Conservation (phyloP, 2,329 filamentous ascomycete genomes). For the Anisogramma anomala region DNA sequence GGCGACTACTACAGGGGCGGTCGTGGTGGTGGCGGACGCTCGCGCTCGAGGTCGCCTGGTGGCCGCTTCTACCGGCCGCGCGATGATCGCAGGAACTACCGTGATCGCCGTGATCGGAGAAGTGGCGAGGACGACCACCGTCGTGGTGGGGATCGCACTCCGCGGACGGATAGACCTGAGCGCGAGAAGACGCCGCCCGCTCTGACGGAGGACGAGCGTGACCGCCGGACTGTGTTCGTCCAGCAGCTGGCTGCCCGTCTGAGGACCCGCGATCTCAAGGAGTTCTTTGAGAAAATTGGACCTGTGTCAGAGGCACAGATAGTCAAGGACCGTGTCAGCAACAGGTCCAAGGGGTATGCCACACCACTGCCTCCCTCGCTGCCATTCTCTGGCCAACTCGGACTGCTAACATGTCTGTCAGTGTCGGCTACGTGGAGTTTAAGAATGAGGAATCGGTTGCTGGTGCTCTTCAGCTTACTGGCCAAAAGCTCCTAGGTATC, state of each 20-base stretch:
- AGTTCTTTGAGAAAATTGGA: conserved; percentile 91
- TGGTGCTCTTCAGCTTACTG: conserved; percentile 92
- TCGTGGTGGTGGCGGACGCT: conserved; percentile 44
- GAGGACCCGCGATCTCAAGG: conserved; percentile 81
- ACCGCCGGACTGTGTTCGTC: conserved; percentile 93
- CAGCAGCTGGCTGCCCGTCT: conserved; percentile 94
- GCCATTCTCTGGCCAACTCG: background rate
- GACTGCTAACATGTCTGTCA: conserved; percentile 27
- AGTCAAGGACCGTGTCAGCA: conserved; percentile 93
- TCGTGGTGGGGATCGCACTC: conserved; percentile 30
- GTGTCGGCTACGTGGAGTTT: conserved; percentile 99
- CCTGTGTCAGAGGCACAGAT: conserved; percentile 96
- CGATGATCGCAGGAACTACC: conserved; percentile 30
- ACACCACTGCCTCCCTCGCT: background rate
- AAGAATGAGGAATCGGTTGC: conserved; percentile 89
- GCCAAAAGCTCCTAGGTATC: conserved; percentile 96
- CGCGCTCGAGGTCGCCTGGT: conserved; percentile 58
- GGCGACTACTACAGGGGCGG: conserved; percentile 62
- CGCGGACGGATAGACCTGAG: conserved; percentile 39
- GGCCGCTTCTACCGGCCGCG: conserved; percentile 46
- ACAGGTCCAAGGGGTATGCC: conserved; percentile 91
- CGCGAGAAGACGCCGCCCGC: conserved; percentile 47
- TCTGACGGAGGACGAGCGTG: conserved; percentile 87
- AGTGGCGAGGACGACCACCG: conserved; percentile 37
- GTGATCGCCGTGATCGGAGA: conserved; percentile 31